Conservation (phyloP, 768 basidiomycete genomes). For the Amanita brunnescens region DNA sequence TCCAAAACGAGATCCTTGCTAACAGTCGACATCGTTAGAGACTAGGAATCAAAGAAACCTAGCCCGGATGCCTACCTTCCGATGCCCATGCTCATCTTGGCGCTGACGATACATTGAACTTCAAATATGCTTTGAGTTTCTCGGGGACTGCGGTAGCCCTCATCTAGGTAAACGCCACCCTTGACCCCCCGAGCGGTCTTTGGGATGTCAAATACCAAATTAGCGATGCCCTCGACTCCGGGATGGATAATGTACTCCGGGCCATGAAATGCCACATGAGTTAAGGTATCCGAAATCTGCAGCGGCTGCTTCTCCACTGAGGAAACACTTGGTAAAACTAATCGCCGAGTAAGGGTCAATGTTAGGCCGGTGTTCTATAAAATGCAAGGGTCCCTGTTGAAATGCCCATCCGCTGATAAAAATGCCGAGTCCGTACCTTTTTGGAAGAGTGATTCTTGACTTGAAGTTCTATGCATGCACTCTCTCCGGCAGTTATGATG, state of each 20-base stretch:
- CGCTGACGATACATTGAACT: slow-evolving; percentile 50
- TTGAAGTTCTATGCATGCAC: slow-evolving; percentile 64
- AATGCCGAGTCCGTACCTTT: slow-evolving; percentile 41
- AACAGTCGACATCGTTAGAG: slow-evolving; percentile 6
- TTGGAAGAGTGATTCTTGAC: slow-evolving; percentile 78
- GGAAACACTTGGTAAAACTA: slow-evolving; percentile 42
- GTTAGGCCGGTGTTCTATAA: slow-evolving; percentile 60
- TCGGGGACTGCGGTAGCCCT: slow-evolving; percentile 32
- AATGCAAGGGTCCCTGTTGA: background rate
- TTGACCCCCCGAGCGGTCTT: slow-evolving; percentile 51
- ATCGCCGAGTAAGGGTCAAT: slow-evolving; percentile 48
- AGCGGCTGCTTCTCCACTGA: slow-evolving; percentile 37
- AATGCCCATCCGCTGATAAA: slow-evolving; percentile 5
- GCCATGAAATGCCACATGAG: slow-evolving; percentile 63
- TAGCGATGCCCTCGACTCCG: slow-evolving; percentile 70
- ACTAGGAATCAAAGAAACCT: background rate
- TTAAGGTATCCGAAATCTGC: slow-evolving; percentile 59
- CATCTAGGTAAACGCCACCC: slow-evolving; percentile 44
- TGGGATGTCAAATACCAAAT: slow-evolving; percentile 76
- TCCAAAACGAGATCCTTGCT: slow-evolving; percentile 67
- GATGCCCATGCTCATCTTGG: slow-evolving; percentile 62
- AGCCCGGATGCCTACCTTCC: slow-evolving; percentile 42
- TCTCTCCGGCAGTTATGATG: slow-evolving; percentile 57
- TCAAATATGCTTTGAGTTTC: slow-evolving; percentile 55
- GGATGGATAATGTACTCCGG: slow-evolving; percentile 68